Conservation (phyloP, 352 stramenopile genomes). For the Globisporangium yorkense region DNA sequence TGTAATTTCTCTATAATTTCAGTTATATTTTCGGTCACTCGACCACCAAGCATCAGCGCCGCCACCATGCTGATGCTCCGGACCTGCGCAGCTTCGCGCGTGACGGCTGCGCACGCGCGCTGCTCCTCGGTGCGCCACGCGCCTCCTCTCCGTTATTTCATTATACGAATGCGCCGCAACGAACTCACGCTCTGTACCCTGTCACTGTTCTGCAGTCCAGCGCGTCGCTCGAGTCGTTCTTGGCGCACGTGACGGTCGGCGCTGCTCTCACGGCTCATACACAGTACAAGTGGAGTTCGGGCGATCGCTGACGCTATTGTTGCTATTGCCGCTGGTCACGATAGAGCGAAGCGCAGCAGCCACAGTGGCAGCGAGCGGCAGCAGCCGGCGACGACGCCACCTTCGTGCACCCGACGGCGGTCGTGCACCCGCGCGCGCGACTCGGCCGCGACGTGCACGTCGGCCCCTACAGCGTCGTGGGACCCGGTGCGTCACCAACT, state of each 20-base stretch:
- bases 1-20: neutral
- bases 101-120: neutral
- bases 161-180: no score
- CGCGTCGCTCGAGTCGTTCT: slow-evolving; percentile 45
- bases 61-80: neutral
- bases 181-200: neutral
- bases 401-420: slow-evolving; percentile 54
- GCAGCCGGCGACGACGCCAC: slow-evolving; percentile 4
- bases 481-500: slow-evolving; percentile 29
- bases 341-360: neutral
- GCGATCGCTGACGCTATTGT: neutral
- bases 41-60: no score
- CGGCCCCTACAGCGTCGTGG: slow-evolving; percentile 67
- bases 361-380: slow-evolving; percentile 5
- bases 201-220: slow-evolving; percentile 7
- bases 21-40: neutral
- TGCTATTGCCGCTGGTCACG: neutral
- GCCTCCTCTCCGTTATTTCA: neutral
- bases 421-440: slow-evolving; percentile 58
- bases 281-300: neutral
- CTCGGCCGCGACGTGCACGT: slow-evolving; percentile 58
- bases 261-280: neutral
- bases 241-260: slow-evolving; percentile 36
- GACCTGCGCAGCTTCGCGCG: slow-evolving; percentile 2
- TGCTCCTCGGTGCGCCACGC: slow-evolving; percentile 6